Evolutionary conservation across 805 yeast genomes (phyloP).

Genomic region (Hanseniaspora valbyensis): DNA sequence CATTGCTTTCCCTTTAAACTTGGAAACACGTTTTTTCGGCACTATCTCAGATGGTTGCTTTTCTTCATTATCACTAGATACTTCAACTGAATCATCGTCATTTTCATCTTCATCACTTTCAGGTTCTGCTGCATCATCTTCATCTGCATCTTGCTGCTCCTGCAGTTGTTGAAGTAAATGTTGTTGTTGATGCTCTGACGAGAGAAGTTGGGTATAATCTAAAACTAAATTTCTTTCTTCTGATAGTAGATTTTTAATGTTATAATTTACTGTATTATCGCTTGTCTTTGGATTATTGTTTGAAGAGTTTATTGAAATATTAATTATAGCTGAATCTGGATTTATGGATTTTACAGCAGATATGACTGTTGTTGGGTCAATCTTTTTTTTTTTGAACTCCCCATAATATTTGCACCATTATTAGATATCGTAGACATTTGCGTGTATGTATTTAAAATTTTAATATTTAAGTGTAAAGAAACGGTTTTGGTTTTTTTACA

Average conservation of each 20-base stretch:
- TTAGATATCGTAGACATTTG: background rate
- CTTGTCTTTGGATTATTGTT: background rate
- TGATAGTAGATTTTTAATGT: conserved; percentile 7
- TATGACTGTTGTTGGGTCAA: background rate
- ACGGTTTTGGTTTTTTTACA: too few species aligned
- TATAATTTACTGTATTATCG: conserved; percentile 5
- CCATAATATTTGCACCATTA: background rate
- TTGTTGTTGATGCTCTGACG: conserved; percentile 9
- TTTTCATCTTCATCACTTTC: conserved; percentile 16
- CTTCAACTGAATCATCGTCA: conserved; percentile 4
- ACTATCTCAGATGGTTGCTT: conserved; percentile 21
- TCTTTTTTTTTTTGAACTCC: conserved; percentile 3
- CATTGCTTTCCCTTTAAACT: conserved; percentile 45
- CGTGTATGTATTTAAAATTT: too few species aligned
- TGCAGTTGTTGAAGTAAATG: conserved; percentile 5
- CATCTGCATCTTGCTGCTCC: conserved; percentile 12
- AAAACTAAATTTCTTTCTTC: conserved; percentile 32
- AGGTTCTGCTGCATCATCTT: conserved; percentile 13
- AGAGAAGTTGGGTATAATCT: conserved; percentile 53
- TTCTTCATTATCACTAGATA: background rate
- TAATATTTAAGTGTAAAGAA: too few species aligned
- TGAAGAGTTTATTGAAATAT: background rate
- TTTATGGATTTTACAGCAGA: background rate
- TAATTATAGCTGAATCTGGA: background rate
- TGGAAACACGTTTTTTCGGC: conserved; percentile 27